Percentiles rank a stretch among this genome's conserved stretches.
phyloP scores from a whole-genome alignment of 2,329 filamentous ascomycete species.

The Pyrenophora tritici-repentis region DNA sequence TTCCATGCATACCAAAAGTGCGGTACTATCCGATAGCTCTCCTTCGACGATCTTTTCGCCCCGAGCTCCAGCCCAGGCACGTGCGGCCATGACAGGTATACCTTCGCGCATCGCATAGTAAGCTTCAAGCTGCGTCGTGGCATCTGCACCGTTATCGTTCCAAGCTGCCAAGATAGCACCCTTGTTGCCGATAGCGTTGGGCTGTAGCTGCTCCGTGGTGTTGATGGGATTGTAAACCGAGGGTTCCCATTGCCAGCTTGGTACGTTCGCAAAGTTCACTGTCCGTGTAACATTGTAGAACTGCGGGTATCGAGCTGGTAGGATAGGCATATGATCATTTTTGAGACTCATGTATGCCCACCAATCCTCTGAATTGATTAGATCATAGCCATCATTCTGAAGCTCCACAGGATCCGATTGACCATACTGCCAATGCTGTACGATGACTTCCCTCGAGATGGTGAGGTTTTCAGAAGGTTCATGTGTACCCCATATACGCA shows the following conservation, averaged over 20 bases:
- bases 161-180: conserved; percentile 51
- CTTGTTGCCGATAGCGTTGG: conserved; percentile 37
- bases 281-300: conserved; percentile 54
- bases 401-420: conserved; percentile 54
- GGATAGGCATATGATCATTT: conserved; percentile 56
- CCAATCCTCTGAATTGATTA: conserved; percentile 57
- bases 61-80: conserved; percentile 50
- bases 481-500: conserved; percentile 50
- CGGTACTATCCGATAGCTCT: conserved; percentile 43
- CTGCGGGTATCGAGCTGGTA: conserved; percentile 54
- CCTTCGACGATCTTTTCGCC: conserved; percentile 40
- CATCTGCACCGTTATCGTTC: conserved; percentile 57
- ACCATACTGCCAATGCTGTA: conserved; percentile 58
- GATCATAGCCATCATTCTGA: conserved; percentile 43
- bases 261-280: conserved; percentile 51
- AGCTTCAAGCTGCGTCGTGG: conserved; percentile 55
- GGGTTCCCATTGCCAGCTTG: conserved; percentile 55
- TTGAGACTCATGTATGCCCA: conserved; percentile 62
- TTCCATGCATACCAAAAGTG: conserved; percentile 32
- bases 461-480: conserved; percentile 50
- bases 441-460: conserved; percentile 49
- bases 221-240: conserved; percentile 53
- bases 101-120: conserved; percentile 55
- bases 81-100: conserved; percentile 51
- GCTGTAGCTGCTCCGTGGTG: conserved; percentile 46